Evolutionary conservation across 805 yeast species (phyloP).

Genomic region (Ogataea sp.): DNA sequence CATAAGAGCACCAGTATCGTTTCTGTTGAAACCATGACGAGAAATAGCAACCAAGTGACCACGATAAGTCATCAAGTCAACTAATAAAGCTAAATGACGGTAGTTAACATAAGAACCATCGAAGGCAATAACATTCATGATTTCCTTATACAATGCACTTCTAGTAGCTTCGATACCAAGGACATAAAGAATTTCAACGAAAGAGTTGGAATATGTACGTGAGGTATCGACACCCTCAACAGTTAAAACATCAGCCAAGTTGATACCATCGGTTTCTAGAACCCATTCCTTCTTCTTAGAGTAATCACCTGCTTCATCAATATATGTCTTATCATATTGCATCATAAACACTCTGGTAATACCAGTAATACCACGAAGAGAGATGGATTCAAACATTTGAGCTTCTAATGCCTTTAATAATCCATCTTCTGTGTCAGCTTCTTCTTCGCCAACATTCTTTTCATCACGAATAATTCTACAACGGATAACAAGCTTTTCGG

Average conservation of each 20-base stretch:
- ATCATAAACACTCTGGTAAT: constrained; percentile 86
- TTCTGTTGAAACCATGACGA: constrained; percentile 98
- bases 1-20: constrained; percentile 98
- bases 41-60: constrained; percentile 98
- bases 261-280: constrained; percentile 97
- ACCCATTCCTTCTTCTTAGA: constrained; percentile 95
- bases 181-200: constrained; percentile 90
- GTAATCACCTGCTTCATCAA: constrained; percentile 80
- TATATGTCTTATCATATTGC: constrained; percentile 67
- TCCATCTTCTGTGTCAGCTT: constrained; percentile 94
- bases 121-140: constrained; percentile 94
- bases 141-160: constrained; percentile 87
- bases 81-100: constrained; percentile 95
- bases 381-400: constrained; percentile 91
- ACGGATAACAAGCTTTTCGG: constrained; percentile 92
- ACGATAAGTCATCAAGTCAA: constrained; percentile 97
- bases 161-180: constrained; percentile 98
- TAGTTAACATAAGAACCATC: constrained; percentile 99
- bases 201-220: constrained; percentile 91
- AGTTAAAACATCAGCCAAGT: constrained; percentile 87
- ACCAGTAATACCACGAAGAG: constrained; percentile 93
- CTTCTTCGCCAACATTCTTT: constrained; percentile 85
- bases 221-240: constrained; percentile 91
- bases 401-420: constrained; percentile 91
- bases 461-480: constrained; percentile 98